A percentile compares a stretch with the other conserved stretches of the same genome.
These are phyloP conservation scores for Lipomyces yamadae DNA, from an alignment of 805 yeast genomes.

Conservation along the genomic window DNA sequence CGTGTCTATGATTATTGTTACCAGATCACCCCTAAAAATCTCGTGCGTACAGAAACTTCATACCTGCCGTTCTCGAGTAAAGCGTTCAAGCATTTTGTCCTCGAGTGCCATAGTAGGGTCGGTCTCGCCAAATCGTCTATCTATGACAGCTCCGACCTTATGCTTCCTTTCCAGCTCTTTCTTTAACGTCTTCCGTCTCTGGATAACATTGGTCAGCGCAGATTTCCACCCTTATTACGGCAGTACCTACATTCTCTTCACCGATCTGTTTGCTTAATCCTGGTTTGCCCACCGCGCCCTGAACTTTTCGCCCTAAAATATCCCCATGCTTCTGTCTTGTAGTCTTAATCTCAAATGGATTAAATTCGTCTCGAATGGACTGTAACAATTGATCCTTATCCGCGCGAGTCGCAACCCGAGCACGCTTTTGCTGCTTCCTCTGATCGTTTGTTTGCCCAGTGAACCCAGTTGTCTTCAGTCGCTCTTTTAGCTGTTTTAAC, in stretches of 20 bases:
- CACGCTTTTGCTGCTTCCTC: conserved; percentile 54
- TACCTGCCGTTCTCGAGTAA: conserved; percentile 81
- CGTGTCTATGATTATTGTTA: conserved; percentile 12
- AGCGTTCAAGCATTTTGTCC: conserved; percentile 93
- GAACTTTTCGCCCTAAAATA: conserved; percentile 51
- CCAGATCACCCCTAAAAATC: neutral
- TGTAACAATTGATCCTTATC: conserved; percentile 62
- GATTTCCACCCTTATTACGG: neutral
- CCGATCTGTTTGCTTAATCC: conserved; percentile 71
- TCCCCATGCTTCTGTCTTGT: conserved; percentile 64
- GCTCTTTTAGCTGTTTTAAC: conserved; percentile 77
- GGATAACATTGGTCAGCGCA: conserved; percentile 13
- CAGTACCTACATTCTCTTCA: conserved; percentile 51
- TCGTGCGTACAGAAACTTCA: conserved; percentile 43
- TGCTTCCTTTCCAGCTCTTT: conserved; percentile 65
- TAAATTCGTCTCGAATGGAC: conserved; percentile 79
- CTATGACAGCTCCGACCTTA: conserved; percentile 77
- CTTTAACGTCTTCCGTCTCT: conserved; percentile 65
- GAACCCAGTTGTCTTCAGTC: conserved; percentile 75
- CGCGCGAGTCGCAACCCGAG: conserved; percentile 57
- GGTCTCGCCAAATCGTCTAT: conserved; percentile 87
- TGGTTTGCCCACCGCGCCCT: conserved; percentile 67
- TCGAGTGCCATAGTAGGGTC: conserved; percentile 74
- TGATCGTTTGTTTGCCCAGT: conserved; percentile 78
- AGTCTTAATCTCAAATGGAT: conserved; percentile 82